Evolutionary conservation across 176 grass and related monocot genomes (phyloP), one percentile per base, ranked within the genome.

Genomic region (Areca catechu): DNA sequence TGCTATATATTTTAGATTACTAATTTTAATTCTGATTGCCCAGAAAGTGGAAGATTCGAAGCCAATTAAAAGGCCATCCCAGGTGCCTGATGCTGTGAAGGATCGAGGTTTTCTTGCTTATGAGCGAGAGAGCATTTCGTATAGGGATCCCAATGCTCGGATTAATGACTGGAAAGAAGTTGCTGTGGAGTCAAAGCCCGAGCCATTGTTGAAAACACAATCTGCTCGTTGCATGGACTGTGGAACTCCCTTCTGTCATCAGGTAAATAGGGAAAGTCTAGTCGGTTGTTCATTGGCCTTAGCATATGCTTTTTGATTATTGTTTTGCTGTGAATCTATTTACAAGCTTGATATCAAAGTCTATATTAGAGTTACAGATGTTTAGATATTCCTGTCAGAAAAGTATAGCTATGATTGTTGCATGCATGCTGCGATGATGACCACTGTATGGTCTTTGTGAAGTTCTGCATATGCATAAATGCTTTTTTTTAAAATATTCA

Each of bases 191-290:
- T 85, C 81, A 68, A 80, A 82, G 48, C 87, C 93, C 56, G 93
- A 88, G 47, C 73, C 93, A 28, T 67, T 98, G 49, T 54, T 98
- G 55, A 89, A 80, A 51, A 98, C 93, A 22, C 93, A 98, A 66
- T 92, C 93, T 28, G 93, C 93, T 76, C 88, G 93, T 25, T 98
- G 93, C 72, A 98, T 98, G 93, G 93, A 98, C 69, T 98, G 93
- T 74, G 93, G 93, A 21, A 98, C 93, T 79, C 93, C 93, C 54
- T 98, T 92, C 60, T 98, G 93, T 78, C 93, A 98, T 83, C 93
- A 98, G 87, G 93, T 92, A 58, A 76, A 12, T 12, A 2, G 27
- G 6, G 27, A 5, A 43, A 43, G 34, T 43, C 7, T 43, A 14
- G 7, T 9, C 30, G 14, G 2, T 12, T 43, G 34, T 43, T 43